phyloP scores from a whole-genome alignment of 306 rosid species.

The Pyrus communis region DNA sequence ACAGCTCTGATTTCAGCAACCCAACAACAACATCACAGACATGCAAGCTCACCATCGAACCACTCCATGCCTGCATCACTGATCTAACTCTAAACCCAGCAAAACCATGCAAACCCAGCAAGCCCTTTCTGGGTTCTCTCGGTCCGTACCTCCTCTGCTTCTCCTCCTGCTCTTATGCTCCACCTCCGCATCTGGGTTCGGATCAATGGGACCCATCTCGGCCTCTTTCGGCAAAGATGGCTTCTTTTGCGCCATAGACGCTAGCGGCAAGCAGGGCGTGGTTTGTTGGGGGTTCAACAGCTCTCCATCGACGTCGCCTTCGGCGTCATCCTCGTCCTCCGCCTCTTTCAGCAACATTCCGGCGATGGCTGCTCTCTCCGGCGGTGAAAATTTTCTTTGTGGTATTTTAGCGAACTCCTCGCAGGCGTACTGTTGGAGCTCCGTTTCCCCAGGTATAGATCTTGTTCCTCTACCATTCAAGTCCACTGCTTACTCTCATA shows the following conservation, averaged over 20 bases:
- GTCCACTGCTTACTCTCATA: constrained; percentile 48
- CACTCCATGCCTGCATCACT: constrained; percentile 2
- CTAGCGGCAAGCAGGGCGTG: constrained; percentile 74
- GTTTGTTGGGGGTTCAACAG: constrained; percentile 76
- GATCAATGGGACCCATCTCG: constrained; percentile 82
- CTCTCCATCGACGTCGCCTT: constrained; percentile 27
- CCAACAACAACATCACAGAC: constrained; percentile 10
- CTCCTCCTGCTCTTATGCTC: constrained; percentile 21
- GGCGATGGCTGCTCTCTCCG: constrained; percentile 82
- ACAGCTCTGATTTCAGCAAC: constrained; percentile 24
- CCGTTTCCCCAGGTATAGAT: constrained; percentile 32
- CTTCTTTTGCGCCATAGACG: constrained; percentile 82
- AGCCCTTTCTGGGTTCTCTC: constrained; percentile 17
- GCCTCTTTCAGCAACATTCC: constrained; percentile 32
- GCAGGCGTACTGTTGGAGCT: constrained; percentile 66
- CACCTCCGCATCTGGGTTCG: constrained; percentile 42
- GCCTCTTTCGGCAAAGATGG: constrained; percentile 60
- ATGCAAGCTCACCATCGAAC: constrained; percentile 48
- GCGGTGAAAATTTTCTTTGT: constrained; percentile 74
- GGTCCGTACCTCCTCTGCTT: background rate
- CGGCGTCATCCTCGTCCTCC: constrained; percentile 24
- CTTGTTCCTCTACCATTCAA: constrained; percentile 55
- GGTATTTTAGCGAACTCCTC: constrained; percentile 77
- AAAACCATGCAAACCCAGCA: constrained; percentile 50
- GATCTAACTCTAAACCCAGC: constrained; percentile 7